A percentile compares a stretch with the other conserved stretches of the same genome.
phyloP scores from a whole-genome alignment of 352 stramenopile species.

The Sclerospora graminicola region DNA sequence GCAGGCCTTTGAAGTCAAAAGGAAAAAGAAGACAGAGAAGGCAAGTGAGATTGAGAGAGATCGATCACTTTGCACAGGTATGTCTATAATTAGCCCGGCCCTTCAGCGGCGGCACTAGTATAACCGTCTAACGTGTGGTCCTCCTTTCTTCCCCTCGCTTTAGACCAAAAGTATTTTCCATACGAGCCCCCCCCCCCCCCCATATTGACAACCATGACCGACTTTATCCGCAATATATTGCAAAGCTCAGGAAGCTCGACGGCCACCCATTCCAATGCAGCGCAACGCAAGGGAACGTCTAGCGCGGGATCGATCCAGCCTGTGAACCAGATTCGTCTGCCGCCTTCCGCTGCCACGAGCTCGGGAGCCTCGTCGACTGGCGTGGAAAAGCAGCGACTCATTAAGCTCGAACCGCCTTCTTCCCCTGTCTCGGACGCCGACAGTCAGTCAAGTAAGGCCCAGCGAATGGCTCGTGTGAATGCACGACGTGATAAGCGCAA shows the following conservation, averaged over 20 bases:
- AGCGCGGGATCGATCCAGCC: conserved; percentile 9
- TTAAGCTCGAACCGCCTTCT: conserved; percentile 45
- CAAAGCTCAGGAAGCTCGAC: conserved; percentile 20
- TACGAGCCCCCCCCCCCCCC: background rate
- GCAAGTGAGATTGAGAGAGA: conserved; percentile 8
- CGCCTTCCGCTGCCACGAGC: conserved; percentile 7
- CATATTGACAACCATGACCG: conserved; percentile 37
- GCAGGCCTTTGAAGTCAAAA: conserved; percentile 8
- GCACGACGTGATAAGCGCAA: conserved; percentile 75
- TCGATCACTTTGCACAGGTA: conserved; percentile 8
- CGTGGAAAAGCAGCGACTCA: background rate
- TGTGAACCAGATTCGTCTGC: conserved; percentile 56
- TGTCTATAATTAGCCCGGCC: background rate
- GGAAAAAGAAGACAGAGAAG: conserved; percentile 19
- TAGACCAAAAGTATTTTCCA: no score
- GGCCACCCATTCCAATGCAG: background rate
- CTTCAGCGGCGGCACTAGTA: no score
- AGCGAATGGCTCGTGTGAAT: conserved; percentile 60
- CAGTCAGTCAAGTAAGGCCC: conserved; percentile 35
- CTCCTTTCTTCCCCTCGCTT: no score
- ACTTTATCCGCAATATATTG: conserved; percentile 70
- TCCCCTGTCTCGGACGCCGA: conserved; percentile 7
- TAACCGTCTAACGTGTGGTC: no score
- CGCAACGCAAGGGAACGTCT: no score
- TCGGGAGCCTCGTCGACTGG: background rate